phyloP scores from a whole-genome alignment of 257 asterid species.

The Lycium ferocissimum region DNA sequence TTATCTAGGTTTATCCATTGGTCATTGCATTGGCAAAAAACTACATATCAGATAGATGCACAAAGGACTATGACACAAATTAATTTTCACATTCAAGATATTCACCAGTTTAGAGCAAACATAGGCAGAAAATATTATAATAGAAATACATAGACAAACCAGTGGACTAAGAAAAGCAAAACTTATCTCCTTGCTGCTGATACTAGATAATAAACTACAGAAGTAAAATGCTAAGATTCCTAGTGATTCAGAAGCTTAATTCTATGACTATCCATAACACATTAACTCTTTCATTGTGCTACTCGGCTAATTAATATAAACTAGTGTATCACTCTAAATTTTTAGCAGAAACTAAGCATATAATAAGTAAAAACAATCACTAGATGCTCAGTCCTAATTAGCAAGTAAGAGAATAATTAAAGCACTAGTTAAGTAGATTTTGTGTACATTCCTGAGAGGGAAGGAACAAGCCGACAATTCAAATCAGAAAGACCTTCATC shows the following conservation, averaged over 20 bases:
- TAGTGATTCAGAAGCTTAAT: conserved; percentile 65
- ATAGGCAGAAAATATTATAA: not conserved
- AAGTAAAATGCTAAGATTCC: conserved; percentile 36
- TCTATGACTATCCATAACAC: not conserved
- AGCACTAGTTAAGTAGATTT: no score
- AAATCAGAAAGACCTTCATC: no score
- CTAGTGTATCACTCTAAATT: no score
- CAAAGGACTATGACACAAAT: not conserved
- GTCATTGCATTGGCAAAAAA: not conserved
- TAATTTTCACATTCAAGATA: conserved; percentile 19
- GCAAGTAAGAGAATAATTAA: no score
- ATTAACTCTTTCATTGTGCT: no score
- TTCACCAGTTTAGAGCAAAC: not conserved
- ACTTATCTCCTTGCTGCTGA: not conserved
- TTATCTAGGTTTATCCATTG: conserved; percentile 7
- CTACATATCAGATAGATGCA: conserved; percentile 18
- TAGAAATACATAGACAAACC: not conserved
- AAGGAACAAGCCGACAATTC: no score
- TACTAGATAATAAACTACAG: conserved; percentile 6
- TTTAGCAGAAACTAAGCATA: no score
- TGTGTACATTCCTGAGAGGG: no score
- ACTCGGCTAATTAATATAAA: no score
- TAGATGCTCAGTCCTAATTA: no score
- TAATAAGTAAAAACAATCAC: no score
- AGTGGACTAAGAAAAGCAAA: not conserved